Percentiles rank a stretch among this genome's conserved stretches.
Evolutionary conservation across 73 alveolate species (phyloP).

Genomic region (Urostyla sp.): DNA sequence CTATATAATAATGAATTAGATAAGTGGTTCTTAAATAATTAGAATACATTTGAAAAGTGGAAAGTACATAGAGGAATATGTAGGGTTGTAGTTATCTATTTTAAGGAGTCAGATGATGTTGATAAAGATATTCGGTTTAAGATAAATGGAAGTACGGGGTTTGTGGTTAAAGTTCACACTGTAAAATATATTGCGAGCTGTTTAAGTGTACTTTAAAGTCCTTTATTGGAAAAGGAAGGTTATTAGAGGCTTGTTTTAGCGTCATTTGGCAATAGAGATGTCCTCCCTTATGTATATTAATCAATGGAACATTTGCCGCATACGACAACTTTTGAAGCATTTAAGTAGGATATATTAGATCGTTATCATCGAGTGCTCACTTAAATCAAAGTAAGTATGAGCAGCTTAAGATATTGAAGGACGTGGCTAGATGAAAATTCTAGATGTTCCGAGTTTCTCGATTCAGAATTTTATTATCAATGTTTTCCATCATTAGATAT

Average conservation of each 20-base stretch:
- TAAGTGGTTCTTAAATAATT: neutral
- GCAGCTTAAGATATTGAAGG: slow-evolving; percentile 33
- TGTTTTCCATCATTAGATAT: slow-evolving; percentile 61
- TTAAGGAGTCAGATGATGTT: neutral
- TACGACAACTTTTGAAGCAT: neutral
- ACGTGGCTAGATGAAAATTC: slow-evolving; percentile 56
- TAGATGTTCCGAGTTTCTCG: slow-evolving; percentile 58
- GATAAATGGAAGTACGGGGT: slow-evolving; percentile 36
- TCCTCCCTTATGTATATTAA: neutral
- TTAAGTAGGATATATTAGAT: slow-evolving; percentile 2
- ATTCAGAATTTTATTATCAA: slow-evolving; percentile 62
- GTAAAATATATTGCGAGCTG: neutral
- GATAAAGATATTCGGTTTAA: slow-evolving; percentile 1
- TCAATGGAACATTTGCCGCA: slow-evolving; percentile 6
- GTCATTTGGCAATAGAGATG: slow-evolving; percentile 40
- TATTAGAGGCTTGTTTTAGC: slow-evolving; percentile 3
- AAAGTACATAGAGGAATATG: slow-evolving; percentile 36
- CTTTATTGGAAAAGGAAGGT: slow-evolving; percentile 19
- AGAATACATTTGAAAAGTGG: neutral
- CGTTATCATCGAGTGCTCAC: slow-evolving; percentile 9
- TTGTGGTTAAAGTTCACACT: slow-evolving; percentile 24
- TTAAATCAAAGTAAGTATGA: slow-evolving; percentile 6
- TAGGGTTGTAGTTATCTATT: neutral
- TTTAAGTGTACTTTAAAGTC: slow-evolving; percentile 30
- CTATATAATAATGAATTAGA: slow-evolving; percentile 15